Evolutionary conservation across 2,329 filamentous ascomycete species (phyloP), one percentile per base, ranked within the genome.

Genomic region (Aspergillus pseudoviridinutans): DNA sequence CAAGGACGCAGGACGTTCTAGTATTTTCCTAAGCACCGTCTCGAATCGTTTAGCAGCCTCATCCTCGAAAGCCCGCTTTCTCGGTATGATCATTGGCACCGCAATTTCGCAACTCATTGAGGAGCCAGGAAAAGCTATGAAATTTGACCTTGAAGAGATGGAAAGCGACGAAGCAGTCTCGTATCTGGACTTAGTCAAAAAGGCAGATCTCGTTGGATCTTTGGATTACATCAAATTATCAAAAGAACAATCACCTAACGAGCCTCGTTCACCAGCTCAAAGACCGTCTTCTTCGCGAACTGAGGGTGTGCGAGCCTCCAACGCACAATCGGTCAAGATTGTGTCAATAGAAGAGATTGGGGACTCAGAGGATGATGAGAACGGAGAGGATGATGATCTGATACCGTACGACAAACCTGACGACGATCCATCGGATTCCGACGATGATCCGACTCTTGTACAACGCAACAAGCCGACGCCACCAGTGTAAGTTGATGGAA

Each of bases 31-130:
- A 51, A 87, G 84, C 61, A 83, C 87, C 6, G 86, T 97, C 35
- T 97, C 94, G 0, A 96, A 95, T 70, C 85, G 92, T 25, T 84
- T 99, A 6, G 85, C 86, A 12, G 84, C 91, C 17, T 87, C 91
- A 3, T 92, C 94, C 44, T 79, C 79, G 6, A 83, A 87, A 62
- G 87, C 90, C 17, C 85, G 92, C 20, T 90, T 96, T 64, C 80
- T 99, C 0, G 94, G 94, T 0, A 95, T 99, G 86, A 80, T 90
- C 2, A 86, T 96, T 32, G 94, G 91, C 4, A 91, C 91, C 63
- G 85, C 87, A 1, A 78, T 88, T 2, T 88, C 85, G 0, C 77
- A 77, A 49, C 74, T 96, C 51, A 78, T 86, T 14, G 89, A 90
- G 64, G 78, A 82, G 56, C 82, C 82, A 27, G 88, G 88, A 8